These are phyloP conservation scores for Clitopilus passeckerianus DNA, from an alignment of 768 basidiomycete genomes.

Conservation along the genomic window DNA sequence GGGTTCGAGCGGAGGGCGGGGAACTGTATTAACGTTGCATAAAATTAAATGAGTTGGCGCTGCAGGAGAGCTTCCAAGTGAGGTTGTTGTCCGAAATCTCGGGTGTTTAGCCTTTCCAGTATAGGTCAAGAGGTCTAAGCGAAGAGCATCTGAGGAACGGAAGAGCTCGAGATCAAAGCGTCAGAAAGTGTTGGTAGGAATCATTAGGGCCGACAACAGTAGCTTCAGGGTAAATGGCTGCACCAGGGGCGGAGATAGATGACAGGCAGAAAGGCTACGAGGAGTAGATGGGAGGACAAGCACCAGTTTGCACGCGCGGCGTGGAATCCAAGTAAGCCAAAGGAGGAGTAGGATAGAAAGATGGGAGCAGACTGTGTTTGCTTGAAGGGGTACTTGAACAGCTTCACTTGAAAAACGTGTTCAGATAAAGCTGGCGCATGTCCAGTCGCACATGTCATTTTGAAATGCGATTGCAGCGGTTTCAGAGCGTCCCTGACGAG, in stretches of 20 bases:
- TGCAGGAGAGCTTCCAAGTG: background rate
- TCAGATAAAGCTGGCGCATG: background rate
- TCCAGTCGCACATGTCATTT: background rate
- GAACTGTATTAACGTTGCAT: background rate
- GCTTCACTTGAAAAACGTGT: background rate
- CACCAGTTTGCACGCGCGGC: background rate
- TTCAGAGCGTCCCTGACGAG: background rate
- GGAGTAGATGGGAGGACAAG: background rate
- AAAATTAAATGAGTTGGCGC: background rate
- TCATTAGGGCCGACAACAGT: background rate
- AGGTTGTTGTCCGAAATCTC: background rate
- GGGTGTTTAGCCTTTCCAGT: background rate
- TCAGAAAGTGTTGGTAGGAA: background rate
- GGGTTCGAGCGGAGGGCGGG: background rate
- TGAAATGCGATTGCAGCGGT: background rate
- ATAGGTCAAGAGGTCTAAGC: background rate
- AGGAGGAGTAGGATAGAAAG: background rate
- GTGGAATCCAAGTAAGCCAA: constrained; percentile 1
- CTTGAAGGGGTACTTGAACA: background rate
- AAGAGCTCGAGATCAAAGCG: background rate
- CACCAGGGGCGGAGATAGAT: background rate
- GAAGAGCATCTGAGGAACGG: background rate
- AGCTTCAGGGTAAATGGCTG: background rate
- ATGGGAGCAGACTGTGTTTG: background rate
- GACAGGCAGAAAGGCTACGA: background rate